A percentile compares a stretch with the other conserved stretches of the same genome.
Conservation (phyloP, 805 yeast genomes). For the Teunomyces tritomae region DNA sequence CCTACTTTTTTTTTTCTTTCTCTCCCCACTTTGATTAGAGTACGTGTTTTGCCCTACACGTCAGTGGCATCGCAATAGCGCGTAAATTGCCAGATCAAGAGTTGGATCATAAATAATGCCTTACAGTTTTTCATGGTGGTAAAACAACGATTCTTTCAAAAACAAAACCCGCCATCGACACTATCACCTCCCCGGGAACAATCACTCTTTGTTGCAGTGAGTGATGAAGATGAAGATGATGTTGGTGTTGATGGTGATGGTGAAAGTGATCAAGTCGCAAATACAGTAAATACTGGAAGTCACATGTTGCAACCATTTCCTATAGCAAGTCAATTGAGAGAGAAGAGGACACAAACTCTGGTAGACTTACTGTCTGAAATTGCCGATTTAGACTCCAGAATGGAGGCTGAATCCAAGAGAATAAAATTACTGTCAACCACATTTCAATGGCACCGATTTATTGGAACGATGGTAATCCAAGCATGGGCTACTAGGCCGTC, state of each 20-base stretch:
- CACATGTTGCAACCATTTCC: background rate
- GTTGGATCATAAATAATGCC: background rate
- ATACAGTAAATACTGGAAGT: no score
- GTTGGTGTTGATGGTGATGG: background rate
- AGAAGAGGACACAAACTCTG: constrained; percentile 3
- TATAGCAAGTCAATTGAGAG: background rate
- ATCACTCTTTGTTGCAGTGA: constrained; percentile 5
- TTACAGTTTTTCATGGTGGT: background rate
- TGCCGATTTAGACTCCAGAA: constrained; percentile 11
- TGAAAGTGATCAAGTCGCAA: background rate
- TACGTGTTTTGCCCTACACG: background rate
- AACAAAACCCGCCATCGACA: background rate
- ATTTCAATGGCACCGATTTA: constrained; percentile 38
- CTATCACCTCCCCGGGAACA: background rate
- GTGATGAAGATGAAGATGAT: constrained; percentile 1
- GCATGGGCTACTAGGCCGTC: constrained; percentile 77
- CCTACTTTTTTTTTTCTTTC: background rate
- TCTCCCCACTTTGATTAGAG: no score
- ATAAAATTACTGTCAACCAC: constrained; percentile 10
- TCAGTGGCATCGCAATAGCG: background rate
- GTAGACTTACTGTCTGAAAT: constrained; percentile 5
- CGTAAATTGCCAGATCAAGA: constrained; percentile 1
- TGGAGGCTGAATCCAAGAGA: constrained; percentile 10
- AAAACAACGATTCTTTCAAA: constrained; percentile 1
- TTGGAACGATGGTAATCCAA: constrained; percentile 59